Conservation (phyloP, 176 grass and related monocot species). For the Guadua angustifolia region DNA sequence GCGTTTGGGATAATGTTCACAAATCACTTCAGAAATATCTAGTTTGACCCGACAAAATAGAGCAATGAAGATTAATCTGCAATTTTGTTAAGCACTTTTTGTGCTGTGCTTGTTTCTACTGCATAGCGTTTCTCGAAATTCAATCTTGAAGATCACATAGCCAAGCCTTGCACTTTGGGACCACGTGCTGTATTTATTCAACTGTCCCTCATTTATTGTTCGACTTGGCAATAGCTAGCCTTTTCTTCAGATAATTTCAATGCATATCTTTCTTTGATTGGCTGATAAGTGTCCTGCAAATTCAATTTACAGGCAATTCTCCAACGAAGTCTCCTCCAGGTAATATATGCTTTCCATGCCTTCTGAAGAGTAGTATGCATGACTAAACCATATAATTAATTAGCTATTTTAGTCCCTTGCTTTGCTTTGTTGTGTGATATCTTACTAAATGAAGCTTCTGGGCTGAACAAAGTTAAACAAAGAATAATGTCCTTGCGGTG, state of each 20-base stretch:
- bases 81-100: not conserved
- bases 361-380: constrained; percentile 12
- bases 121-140: not conserved
- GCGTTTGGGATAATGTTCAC: constrained; percentile 21
- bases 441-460: constrained; percentile 5
- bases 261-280: not conserved
- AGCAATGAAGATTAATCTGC: not conserved
- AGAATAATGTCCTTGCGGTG: not conserved
- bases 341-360: constrained; percentile 6
- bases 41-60: constrained; percentile 15
- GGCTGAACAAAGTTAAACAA: not conserved
- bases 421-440: constrained; percentile 25
- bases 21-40: not conserved
- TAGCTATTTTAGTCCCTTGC: not conserved
- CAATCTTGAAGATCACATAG: not conserved
- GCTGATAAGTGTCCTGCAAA: not conserved
- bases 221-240: not conserved
- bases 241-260: constrained; percentile 27
- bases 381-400: not conserved
- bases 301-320: constrained; percentile 35
- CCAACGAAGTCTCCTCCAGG: constrained; percentile 49
- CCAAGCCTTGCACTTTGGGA: not conserved
- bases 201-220: not conserved
- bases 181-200: not conserved
- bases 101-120: not conserved